Evolutionary conservation across 1,284 basidiomycete species (phyloP).

Genomic region (Moesziomyces globuligerus): DNA sequence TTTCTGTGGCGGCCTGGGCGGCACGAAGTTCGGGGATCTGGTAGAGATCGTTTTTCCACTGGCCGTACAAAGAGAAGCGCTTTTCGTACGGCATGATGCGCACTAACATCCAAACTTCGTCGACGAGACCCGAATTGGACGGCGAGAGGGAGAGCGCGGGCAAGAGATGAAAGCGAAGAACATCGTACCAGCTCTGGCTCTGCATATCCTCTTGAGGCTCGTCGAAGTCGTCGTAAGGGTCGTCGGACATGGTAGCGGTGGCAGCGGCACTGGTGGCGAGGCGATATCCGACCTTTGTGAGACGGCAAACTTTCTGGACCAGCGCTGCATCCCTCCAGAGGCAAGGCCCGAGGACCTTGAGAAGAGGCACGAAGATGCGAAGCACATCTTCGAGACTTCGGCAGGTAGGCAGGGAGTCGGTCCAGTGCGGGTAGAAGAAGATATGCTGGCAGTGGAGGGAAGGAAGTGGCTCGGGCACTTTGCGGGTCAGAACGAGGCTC

Average conservation of each 20-base stretch:
- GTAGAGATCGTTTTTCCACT: constrained; percentile 83
- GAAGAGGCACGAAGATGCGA: constrained; percentile 51
- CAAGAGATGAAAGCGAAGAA: constrained; percentile 82
- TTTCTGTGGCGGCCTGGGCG: constrained; percentile 71
- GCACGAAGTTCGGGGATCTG: constrained; percentile 68
- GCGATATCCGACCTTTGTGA: constrained; percentile 46
- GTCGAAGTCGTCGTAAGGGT: constrained; percentile 20
- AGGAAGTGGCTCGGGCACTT: constrained; percentile 58
- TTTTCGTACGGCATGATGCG: constrained; percentile 79
- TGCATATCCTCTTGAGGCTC: constrained; percentile 42
- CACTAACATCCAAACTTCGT: constrained; percentile 72
- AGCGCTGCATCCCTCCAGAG: constrained; percentile 49
- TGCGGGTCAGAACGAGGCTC: constrained; percentile 40
- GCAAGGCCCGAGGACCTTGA: constrained; percentile 58
- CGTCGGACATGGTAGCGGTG: constrained; percentile 5
- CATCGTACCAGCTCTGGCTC: constrained; percentile 76
- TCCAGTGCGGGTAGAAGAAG: constrained; percentile 63
- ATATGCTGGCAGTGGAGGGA: constrained; percentile 43
- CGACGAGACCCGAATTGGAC: constrained; percentile 74
- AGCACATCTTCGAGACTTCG: constrained; percentile 42
- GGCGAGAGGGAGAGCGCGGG: constrained; percentile 86
- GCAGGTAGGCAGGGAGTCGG: constrained; percentile 38
- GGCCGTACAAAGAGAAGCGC: constrained; percentile 91
- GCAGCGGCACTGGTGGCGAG: constrained; percentile 24
- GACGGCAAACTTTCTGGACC: constrained; percentile 58